Conservation (phyloP, 1,284 basidiomycete genomes). For the Omphalotus olearius region DNA sequence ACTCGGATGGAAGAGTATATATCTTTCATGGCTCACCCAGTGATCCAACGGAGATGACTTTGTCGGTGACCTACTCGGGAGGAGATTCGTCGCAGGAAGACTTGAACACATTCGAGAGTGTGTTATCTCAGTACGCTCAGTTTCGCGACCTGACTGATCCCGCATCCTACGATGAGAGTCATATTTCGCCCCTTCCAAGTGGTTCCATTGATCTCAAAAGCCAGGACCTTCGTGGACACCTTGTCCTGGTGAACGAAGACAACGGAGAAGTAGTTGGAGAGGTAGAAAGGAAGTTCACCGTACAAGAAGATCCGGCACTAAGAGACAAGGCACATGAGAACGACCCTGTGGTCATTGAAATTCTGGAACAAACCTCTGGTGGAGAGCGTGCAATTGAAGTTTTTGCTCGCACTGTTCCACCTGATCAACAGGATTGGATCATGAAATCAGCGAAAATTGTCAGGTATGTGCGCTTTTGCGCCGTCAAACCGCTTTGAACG, state of each 20-base stretch:
- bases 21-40: slow-evolving; percentile 33
- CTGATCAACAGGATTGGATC: slow-evolving; percentile 72
- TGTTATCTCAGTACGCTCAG: slow-evolving; percentile 65
- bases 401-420: slow-evolving; percentile 56
- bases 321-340: slow-evolving; percentile 43
- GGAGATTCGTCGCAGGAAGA: slow-evolving; percentile 36
- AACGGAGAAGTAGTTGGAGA: slow-evolving; percentile 74
- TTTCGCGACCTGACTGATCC: slow-evolving; percentile 20
- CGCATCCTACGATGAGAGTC: slow-evolving; percentile 3
- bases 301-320: slow-evolving; percentile 56
- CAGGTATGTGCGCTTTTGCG: slow-evolving; percentile 41
- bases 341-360: slow-evolving; percentile 72
- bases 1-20: slow-evolving; percentile 39
- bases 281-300: slow-evolving; percentile 54
- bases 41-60: slow-evolving; percentile 30
- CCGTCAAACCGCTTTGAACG: background rate
- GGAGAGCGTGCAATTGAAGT: slow-evolving; percentile 43
- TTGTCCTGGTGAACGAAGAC: slow-evolving; percentile 73
- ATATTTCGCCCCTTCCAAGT: slow-evolving; percentile 12
- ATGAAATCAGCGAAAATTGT: slow-evolving; percentile 64
- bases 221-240: slow-evolving; percentile 55
- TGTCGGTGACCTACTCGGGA: slow-evolving; percentile 37
- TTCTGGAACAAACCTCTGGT: slow-evolving; percentile 45
- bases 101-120: slow-evolving; percentile 64
- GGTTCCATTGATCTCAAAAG: slow-evolving; percentile 13